phyloP scores from a whole-genome alignment of 371 early-diverging fungal genomes.

The Mortierella sp. region DNA sequence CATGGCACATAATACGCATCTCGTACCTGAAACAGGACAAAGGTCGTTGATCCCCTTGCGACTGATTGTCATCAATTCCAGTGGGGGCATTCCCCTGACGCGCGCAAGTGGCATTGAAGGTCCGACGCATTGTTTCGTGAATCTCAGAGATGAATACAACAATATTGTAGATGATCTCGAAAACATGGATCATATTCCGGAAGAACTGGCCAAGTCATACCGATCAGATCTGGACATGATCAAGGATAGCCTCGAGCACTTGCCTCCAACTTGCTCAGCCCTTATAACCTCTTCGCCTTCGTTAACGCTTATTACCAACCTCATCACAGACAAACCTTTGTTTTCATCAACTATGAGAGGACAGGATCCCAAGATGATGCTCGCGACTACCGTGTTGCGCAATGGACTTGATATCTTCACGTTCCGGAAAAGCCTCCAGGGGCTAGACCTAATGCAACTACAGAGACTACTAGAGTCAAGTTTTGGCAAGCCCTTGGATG shows the following conservation, averaged over 20 bases:
- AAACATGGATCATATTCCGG: slow-evolving; percentile 59
- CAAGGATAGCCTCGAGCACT: slow-evolving; percentile 60
- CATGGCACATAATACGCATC: background rate
- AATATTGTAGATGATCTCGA: slow-evolving; percentile 57
- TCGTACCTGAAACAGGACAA: background rate
- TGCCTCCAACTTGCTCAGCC: slow-evolving; percentile 70
- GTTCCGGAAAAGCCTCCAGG: slow-evolving; percentile 61
- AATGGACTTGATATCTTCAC: slow-evolving; percentile 77
- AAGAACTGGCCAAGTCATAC: slow-evolving; percentile 58
- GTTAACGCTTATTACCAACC: slow-evolving; percentile 62
- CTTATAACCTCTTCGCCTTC: slow-evolving; percentile 65
- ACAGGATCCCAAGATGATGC: slow-evolving; percentile 37
- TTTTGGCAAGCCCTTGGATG: slow-evolving; percentile 78
- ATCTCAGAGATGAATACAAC: slow-evolving; percentile 73
- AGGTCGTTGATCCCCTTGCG: slow-evolving; percentile 56
- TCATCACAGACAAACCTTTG: slow-evolving; percentile 74
- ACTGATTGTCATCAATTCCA: slow-evolving; percentile 64
- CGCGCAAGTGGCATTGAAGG: slow-evolving; percentile 60
- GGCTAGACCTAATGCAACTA: slow-evolving; percentile 69
- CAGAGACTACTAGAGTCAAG: slow-evolving; percentile 79
- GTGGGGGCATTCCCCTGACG: slow-evolving; percentile 64
- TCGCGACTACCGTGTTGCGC: slow-evolving; percentile 79
- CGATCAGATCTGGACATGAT: slow-evolving; percentile 67
- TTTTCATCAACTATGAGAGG: slow-evolving; percentile 57
- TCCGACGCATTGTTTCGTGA: slow-evolving; percentile 69